Percentiles rank a stretch among this genome's conserved stretches.
Evolutionary conservation across 1,284 basidiomycete genomes (phyloP).

Genomic region (Fomitopsis pinicola): DNA sequence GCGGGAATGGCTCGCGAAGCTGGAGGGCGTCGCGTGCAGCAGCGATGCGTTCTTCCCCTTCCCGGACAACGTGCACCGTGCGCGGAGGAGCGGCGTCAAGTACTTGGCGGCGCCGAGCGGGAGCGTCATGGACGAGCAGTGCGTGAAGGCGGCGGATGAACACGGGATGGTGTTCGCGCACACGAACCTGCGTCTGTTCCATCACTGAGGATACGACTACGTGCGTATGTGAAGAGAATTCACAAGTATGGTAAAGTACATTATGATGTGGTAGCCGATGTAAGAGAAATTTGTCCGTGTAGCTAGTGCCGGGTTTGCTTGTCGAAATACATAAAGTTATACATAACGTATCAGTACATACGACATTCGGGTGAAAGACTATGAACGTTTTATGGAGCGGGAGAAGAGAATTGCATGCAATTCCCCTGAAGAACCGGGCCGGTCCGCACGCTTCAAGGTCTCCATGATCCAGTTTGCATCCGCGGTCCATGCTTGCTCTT

Average conservation of each 20-base stretch:
- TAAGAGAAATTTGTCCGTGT: background rate
- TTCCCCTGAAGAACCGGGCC: background rate
- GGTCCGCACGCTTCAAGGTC: background rate
- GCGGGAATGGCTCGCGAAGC: conserved; percentile 65
- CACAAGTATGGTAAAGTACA: background rate
- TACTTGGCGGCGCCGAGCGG: conserved; percentile 95
- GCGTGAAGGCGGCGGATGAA: conserved; percentile 93
- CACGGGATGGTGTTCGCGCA: conserved; percentile 86
- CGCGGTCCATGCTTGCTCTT: background rate
- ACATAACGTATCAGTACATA: background rate
- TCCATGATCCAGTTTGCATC: background rate
- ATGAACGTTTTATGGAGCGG: background rate
- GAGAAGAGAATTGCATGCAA: background rate
- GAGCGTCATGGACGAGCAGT: conserved; percentile 96
- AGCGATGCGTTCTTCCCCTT: conserved; percentile 99
- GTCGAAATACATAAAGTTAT: background rate
- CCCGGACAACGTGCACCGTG: conserved; percentile 96
- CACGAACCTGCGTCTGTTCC: conserved; percentile 79
- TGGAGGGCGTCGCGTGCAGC: conserved; percentile 87
- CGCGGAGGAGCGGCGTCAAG: conserved; percentile 84
- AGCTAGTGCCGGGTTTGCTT: background rate
- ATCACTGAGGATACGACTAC: conserved; percentile 47
- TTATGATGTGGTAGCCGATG: background rate
- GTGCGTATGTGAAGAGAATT: background rate
- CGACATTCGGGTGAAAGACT: background rate